These are phyloP conservation scores for Diaporthe nobilis DNA, from an alignment of 2,329 filamentous ascomycete species.

Conservation along the genomic window DNA sequence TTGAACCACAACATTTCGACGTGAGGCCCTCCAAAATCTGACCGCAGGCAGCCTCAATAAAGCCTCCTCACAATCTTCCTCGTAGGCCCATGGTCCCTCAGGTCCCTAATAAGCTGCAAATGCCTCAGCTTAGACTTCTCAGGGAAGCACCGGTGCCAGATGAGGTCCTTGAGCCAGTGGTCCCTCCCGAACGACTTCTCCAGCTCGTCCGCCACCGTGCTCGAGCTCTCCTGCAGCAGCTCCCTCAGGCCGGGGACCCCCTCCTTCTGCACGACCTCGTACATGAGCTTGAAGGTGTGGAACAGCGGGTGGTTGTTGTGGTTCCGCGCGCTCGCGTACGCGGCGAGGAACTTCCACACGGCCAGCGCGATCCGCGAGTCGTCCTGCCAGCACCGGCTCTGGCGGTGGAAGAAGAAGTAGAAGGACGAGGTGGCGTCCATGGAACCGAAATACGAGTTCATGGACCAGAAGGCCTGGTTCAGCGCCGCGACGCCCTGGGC, in stretches of 20 bases:
- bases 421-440: conserved; percentile 38
- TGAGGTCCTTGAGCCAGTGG: conserved; percentile 37
- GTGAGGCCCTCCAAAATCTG: too few species aligned
- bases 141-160: conserved; percentile 37
- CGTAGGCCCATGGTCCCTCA: conserved; percentile 33
- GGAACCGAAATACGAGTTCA: conserved; percentile 26
- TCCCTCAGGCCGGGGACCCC: conserved; percentile 29
- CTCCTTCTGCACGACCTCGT: conserved; percentile 39
- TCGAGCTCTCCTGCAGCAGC: conserved; percentile 35
- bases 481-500: conserved; percentile 25
- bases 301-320: conserved; percentile 40
- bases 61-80: conserved; percentile 37
- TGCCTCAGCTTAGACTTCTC: conserved; percentile 39
- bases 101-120: conserved; percentile 32
- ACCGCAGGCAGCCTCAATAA: neutral
- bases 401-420: conserved; percentile 40
- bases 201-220: conserved; percentile 36
- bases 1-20: too few species aligned
- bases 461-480: conserved; percentile 38
- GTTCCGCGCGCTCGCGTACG: conserved; percentile 27
- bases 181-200: conserved; percentile 35
- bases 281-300: conserved; percentile 39
- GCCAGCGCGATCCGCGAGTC: conserved; percentile 37
- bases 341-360: conserved; percentile 38
- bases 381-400: conserved; percentile 37